These are phyloP conservation scores for Stentor coeruleus DNA, from an alignment of 73 alveolate genomes.

Conservation along the genomic window DNA sequence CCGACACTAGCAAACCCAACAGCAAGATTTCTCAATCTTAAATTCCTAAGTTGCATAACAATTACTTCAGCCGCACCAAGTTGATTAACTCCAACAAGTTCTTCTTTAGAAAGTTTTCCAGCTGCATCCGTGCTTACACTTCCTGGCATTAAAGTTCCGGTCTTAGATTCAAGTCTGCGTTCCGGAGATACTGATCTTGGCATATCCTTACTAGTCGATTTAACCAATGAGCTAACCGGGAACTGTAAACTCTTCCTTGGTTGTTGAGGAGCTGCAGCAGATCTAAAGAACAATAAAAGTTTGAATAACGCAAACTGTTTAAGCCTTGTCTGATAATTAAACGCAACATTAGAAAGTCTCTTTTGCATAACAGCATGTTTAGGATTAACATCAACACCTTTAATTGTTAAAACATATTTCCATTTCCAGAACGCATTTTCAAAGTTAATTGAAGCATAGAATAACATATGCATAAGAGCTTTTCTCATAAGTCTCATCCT, in stretches of 20 bases:
- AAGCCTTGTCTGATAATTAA: neutral
- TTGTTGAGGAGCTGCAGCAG: neutral
- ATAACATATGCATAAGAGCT: neutral
- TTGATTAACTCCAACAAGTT: neutral
- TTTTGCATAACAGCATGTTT: neutral
- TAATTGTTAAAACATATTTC: neutral
- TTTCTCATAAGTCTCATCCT: neutral
- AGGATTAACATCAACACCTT: slow-evolving; percentile 10
- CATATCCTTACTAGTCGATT: neutral
- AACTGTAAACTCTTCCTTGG: neutral
- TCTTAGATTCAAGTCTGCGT: neutral
- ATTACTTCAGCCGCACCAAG: slow-evolving; percentile 20
- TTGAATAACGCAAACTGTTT: slow-evolving; percentile 19
- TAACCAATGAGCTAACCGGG: neutral
- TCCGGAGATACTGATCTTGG: neutral
- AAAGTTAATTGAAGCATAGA: neutral
- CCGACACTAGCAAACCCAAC: neutral
- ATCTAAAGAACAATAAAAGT: neutral
- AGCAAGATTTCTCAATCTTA: neutral
- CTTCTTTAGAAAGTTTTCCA: slow-evolving; percentile 17
- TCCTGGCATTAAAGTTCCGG: neutral
- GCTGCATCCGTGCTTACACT: slow-evolving; percentile 11
- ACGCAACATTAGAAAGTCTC: neutral
- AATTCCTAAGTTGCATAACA: neutral
- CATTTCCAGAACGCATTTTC: slow-evolving; percentile 11